Evolutionary conservation across 176 grass and related monocot species (phyloP).

Genomic region (Secale cereale): DNA sequence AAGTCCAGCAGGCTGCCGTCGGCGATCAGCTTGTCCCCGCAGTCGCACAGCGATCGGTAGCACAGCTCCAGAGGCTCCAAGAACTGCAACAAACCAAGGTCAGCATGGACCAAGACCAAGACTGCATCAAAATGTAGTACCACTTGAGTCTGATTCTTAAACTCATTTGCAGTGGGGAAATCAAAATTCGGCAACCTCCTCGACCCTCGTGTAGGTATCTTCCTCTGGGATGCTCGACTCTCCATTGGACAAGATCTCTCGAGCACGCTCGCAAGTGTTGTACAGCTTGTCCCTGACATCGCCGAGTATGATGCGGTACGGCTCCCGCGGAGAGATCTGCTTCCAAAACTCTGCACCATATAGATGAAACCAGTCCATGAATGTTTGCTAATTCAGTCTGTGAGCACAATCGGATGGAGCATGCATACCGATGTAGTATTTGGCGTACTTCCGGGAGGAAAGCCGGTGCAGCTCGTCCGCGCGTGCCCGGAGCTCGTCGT

Average conservation of each 20-base stretch:
- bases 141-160: not conserved
- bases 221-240: conserved; percentile 50
- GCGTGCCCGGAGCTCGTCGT: conserved; percentile 50
- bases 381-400: not conserved
- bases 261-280: conserved; percentile 67
- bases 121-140: not conserved
- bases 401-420: not conserved
- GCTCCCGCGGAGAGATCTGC: conserved; percentile 53
- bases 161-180: not conserved
- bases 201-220: conserved; percentile 42
- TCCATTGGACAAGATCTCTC: conserved; percentile 54
- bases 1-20: conserved; percentile 77
- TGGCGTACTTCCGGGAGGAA: conserved; percentile 50
- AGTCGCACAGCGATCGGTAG: conserved; percentile 69
- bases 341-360: conserved; percentile 71
- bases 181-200: conserved; percentile 36
- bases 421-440: conserved; percentile 67
- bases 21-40: conserved; percentile 61
- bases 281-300: conserved; percentile 80
- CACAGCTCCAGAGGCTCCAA: conserved; percentile 82
- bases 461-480: conserved; percentile 49
- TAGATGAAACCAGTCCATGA: not conserved
- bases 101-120: too few relatives aligned
- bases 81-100: conserved; percentile 32
- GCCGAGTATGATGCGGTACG: conserved; percentile 74